Base-by-base conservation (phyloP, 176 grass and related monocot genomes). In the Lolium multiflorum region DNA sequence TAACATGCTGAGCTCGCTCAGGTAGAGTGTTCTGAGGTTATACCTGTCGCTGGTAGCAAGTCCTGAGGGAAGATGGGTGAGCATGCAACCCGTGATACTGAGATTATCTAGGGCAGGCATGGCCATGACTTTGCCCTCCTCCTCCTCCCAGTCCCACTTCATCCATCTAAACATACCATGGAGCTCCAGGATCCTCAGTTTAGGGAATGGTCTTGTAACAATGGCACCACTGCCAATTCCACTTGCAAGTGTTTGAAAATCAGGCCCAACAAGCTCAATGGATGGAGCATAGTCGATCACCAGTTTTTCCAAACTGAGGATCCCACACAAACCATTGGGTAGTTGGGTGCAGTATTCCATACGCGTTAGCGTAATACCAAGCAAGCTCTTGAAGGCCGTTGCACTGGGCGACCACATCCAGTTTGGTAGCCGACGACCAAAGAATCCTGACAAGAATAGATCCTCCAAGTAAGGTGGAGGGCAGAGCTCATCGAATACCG, bases 131-230 rank as follows among this genome's bases (percentile, higher is more conserved):
- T 35, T 4, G 4, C 5, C 59, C 0, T 50, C 24, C 12, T 39
- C 83, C 11, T 74, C 71, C 52, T 90, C 76, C 25, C 13, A 50
- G 6, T 65, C 69, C 89, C 84, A 86, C 28, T 66, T 55, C 44
- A 79, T 54, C 89, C 41, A 87, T 20, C 74, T 15, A 41, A 9
- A 0, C 49, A 88, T 39, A 7, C 11, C 15, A 0, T 1, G 0
- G 13, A 82, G 15, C 0, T 0, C 0, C 0, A 87, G 15, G 44
- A 46, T 46, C 44, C 44, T 46, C 7, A 77, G 16, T 2, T 69
- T 77, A 52, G 75, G 89, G 52, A 63, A 80, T 17, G 37, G 11
- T 0, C 47, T 82, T 20, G 64, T 47, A 9, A 10, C 20, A 16
- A 18, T 2, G 52, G 9, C 0, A 13, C 11, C 11, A 0, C 69